A percentile compares a stretch with the other conserved stretches of the same genome.
These are phyloP conservation scores for Favolaschia claudopus DNA, from an alignment of 768 basidiomycete genomes.

Conservation along the genomic window DNA sequence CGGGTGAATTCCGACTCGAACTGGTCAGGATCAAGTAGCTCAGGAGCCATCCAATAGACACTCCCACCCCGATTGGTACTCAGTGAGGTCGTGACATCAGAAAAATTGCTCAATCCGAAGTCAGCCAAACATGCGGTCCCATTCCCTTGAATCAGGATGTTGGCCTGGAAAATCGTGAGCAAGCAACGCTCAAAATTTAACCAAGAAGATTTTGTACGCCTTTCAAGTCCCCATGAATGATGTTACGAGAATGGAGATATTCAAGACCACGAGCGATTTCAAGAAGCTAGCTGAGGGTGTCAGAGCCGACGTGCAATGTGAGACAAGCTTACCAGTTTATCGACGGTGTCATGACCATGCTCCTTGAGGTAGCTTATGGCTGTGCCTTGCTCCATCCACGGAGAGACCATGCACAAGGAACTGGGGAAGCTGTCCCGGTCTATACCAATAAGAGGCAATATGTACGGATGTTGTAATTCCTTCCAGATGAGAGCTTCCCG, in stretches of 20 bases:
- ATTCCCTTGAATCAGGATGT: neutral
- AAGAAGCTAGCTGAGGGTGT: constrained; percentile 2
- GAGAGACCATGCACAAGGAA: constrained; percentile 35
- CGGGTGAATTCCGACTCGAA: neutral
- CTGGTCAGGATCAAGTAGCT: neutral
- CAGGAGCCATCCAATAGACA: constrained; percentile 2
- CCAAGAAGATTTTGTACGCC: neutral
- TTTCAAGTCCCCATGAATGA: constrained; percentile 3
- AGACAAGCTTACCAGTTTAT: constrained; percentile 17
- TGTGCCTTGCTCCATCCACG: constrained; percentile 37
- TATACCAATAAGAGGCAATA: constrained; percentile 36
- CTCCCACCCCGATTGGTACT: neutral
- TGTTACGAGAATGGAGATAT: constrained; percentile 2
- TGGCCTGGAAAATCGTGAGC: neutral
- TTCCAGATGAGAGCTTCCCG: constrained; percentile 36
- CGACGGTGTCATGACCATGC: constrained; percentile 24
- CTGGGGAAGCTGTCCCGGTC: constrained; percentile 30
- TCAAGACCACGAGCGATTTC: constrained; percentile 4
- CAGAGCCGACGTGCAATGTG: neutral
- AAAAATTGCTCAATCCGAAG: constrained; percentile 1
- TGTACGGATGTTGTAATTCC: constrained; percentile 33
- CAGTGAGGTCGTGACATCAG: neutral
- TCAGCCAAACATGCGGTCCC: constrained; percentile 3
- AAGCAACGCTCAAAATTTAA: neutral
- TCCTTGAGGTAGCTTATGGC: constrained; percentile 27